A percentile compares a stretch with the other conserved stretches of the same genome.
Evolutionary conservation across 2,329 filamentous ascomycete species (phyloP).

Genomic region (Monosporascus ibericus): DNA sequence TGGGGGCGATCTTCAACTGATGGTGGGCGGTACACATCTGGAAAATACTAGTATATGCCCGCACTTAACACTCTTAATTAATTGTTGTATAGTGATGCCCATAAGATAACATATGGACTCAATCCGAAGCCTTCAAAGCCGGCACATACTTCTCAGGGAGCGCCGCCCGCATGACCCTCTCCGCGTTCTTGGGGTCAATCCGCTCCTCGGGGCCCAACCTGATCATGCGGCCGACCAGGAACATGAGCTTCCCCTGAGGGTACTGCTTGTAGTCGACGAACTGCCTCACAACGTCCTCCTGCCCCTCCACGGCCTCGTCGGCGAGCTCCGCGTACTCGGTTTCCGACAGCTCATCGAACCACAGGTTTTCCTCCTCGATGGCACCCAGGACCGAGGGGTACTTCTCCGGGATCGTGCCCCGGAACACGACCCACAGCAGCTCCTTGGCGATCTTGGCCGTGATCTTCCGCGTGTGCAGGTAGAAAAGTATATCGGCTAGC

Average conservation of each 20-base stretch:
- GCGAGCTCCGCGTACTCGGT: conserved; percentile 45
- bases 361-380: conserved; percentile 42
- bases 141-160: conserved; percentile 23
- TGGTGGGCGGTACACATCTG: too few species aligned
- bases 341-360: conserved; percentile 46
- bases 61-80: too few species aligned
- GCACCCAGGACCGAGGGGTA: conserved; percentile 32
- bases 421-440: conserved; percentile 46
- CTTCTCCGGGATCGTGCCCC: conserved; percentile 36
- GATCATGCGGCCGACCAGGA: conserved; percentile 54
- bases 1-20: too few species aligned
- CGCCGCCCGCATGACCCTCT: conserved; percentile 35
- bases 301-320: conserved; percentile 34
- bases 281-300: conserved; percentile 40
- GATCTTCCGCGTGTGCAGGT: conserved; percentile 43
- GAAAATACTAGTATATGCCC: too few species aligned
- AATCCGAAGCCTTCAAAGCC: background rate
- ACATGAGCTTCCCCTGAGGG: conserved; percentile 56
- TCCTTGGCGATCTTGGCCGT: conserved; percentile 54
- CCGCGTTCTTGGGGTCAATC: conserved; percentile 47
- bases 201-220: conserved; percentile 45
- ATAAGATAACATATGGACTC: too few species aligned
- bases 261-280: conserved; percentile 39
- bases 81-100: too few species aligned
- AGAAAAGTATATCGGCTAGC: conserved; percentile 45